A percentile compares a stretch with the other conserved stretches of the same genome.
phyloP scores from a whole-genome alignment of 176 grass and related monocot species.

The Aechmea fasciata region DNA sequence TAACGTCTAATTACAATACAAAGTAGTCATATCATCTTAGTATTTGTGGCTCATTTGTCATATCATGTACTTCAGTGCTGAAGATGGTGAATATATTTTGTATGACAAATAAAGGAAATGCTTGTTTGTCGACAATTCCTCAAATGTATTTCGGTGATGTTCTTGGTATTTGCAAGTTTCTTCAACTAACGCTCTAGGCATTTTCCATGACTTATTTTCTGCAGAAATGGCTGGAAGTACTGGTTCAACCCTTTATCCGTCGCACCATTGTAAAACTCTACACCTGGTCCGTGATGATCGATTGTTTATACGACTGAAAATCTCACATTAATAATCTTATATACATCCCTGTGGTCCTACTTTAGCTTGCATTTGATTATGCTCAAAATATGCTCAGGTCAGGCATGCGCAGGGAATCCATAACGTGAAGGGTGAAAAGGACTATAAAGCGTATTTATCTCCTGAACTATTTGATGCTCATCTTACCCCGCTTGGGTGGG shows the following conservation, averaged over 20 bases:
- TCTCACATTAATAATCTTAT: background rate
- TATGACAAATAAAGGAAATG: no score
- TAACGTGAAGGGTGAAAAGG: slow-evolving; percentile 75
- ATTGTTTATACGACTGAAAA: background rate
- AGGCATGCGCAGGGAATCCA: slow-evolving; percentile 95
- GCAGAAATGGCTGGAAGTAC: slow-evolving; percentile 30
- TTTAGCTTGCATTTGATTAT: background rate
- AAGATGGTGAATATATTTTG: no score
- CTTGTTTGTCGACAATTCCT: background rate
- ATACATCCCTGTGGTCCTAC: background rate
- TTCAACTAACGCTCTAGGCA: background rate
- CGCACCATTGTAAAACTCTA: slow-evolving; percentile 77
- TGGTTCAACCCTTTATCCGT: slow-evolving; percentile 51
- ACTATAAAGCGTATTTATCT: slow-evolving; percentile 35
- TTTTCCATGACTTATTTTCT: background rate
- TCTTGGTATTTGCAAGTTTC: background rate
- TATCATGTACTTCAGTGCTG: no score
- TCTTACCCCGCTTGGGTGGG: slow-evolving; percentile 49
- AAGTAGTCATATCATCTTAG: no score
- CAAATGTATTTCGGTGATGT: background rate
- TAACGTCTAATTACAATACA: no score
- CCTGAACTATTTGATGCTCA: slow-evolving; percentile 48
- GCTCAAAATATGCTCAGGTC: slow-evolving; percentile 27
- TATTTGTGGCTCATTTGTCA: no score
- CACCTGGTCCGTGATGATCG: slow-evolving; percentile 41